These are phyloP conservation scores for Neoscytalidium dimidiatum DNA, from an alignment of 2,329 filamentous ascomycete species.

Conservation along the genomic window DNA sequence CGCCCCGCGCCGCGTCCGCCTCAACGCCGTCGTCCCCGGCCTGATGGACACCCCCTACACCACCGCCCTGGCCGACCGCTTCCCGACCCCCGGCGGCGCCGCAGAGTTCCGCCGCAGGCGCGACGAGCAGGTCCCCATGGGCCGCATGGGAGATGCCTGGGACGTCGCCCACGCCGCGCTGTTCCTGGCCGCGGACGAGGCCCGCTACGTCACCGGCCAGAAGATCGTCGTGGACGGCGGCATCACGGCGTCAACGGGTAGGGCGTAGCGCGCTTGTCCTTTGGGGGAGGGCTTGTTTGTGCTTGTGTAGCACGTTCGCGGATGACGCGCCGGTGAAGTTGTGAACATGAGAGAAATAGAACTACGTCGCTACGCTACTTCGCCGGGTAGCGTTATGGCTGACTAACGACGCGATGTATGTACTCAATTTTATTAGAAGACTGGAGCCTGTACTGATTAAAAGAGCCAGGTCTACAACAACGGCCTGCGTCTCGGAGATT, in stretches of 20 bases:
- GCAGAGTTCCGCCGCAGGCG: neutral
- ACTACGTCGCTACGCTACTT: no score
- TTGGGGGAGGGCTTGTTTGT: no score
- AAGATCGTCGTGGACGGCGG: conserved; percentile 41
- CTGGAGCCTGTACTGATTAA: no score
- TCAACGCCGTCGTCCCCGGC: conserved; percentile 60
- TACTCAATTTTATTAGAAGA: no score
- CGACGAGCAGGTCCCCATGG: conserved; percentile 29
- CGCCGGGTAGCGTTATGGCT: no score
- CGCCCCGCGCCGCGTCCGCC: conserved; percentile 47
- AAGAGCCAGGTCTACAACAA: no score
- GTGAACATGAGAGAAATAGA: no score
- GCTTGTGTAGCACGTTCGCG: no score
- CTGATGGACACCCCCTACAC: conserved; percentile 52
- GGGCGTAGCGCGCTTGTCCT: neutral
- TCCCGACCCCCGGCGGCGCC: neutral
- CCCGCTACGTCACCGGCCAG: conserved; percentile 37
- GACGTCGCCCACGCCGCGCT: conserved; percentile 38
- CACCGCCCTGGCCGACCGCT: conserved; percentile 19
- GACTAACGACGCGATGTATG: no score
- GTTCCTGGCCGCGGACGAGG: conserved; percentile 33
- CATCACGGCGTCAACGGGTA: conserved; percentile 30
- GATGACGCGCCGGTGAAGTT: no score
- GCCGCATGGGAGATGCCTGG: conserved; percentile 35
- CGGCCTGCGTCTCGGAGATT: no score